Conservation (phyloP, 805 yeast species). For the Tetrapisispora pingtungensis region DNA sequence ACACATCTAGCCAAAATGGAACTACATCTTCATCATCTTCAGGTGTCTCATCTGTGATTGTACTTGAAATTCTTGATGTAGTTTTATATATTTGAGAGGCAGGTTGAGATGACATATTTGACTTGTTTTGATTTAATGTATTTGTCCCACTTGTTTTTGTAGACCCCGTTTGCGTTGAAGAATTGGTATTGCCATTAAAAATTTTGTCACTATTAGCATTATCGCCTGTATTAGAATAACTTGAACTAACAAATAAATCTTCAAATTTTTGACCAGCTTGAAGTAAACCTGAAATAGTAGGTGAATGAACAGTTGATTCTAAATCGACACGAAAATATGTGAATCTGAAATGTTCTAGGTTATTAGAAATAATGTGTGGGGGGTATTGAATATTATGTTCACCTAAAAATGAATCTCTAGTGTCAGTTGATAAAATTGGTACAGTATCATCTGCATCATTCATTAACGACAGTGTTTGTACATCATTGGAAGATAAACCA, state of each 20-base stretch:
- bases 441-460: background rate
- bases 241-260: constrained; percentile 45
- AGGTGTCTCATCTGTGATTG: background rate
- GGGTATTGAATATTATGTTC: constrained; percentile 33
- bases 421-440: constrained; percentile 4
- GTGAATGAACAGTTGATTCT: constrained; percentile 82
- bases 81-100: constrained; percentile 6
- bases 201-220: background rate
- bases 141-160: constrained; percentile 1
- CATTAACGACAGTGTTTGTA: background rate
- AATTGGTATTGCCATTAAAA: background rate
- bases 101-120: constrained; percentile 4
- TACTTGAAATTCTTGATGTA: constrained; percentile 2
- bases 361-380: constrained; percentile 36
- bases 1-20: constrained; percentile 90
- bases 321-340: constrained; percentile 88
- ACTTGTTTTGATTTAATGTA: background rate
- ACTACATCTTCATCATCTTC: constrained; percentile 31
- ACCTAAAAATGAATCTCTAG: constrained; percentile 22
- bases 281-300: constrained; percentile 72
- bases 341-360: constrained; percentile 58
- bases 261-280: constrained; percentile 52
- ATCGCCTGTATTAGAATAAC: background rate
- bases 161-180: constrained; percentile 4
- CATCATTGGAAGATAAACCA: background rate